Base-by-base conservation (phyloP, 2,329 filamentous ascomycete species). In the Eutypa lata region DNA sequence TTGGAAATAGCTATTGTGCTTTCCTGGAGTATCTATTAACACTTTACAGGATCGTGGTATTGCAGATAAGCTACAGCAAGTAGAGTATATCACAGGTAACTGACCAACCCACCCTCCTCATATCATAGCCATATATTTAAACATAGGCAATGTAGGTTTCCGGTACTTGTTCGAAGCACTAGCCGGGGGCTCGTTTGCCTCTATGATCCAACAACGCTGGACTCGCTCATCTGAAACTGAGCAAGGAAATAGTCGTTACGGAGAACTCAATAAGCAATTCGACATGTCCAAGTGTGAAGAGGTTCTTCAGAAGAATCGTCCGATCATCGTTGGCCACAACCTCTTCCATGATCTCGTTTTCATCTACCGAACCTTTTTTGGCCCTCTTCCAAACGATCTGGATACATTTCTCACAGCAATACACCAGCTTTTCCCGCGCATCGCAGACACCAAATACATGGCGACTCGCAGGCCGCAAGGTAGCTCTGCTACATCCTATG, bases 331-430 rank as follows among this genome's bases (percentile, higher is more conserved):
- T 3, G 84, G 84, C 0, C 84, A 89, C 68, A 88, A 89, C 59
- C 73, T 83, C 53, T 82, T 88, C 57, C 77, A 79, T 2, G 84
- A 89, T 58, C 71, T 89, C 3, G 76, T 82, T 35, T 87, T 87
- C 60, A 68, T 88, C 35, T 84, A 87, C 65, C 68, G 74, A n/a
- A 78, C 76, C 1, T 89, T 89, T 65, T 73, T 87, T 48, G 82
- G 81, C 1, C 57, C 69, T 1, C 69, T 88, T 2, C 86, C 85
- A 0, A 67, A 72, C 2, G 78, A 71, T 0, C 65, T 86, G 1
- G 71, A 75, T 2, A 77, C 78, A 21, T 89, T 88, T 61, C 70
- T 75, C 38, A 54, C 65, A 6, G 64, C 69, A 2, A 73, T 86
- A 2, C 76, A 83, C 57, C 60, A 67, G 1, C 59, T 81, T 2